Evolutionary conservation across 306 rosid species (phyloP), one percentile per base, ranked within the genome.

Genomic region (Psophocarpus tetragonolobus): DNA sequence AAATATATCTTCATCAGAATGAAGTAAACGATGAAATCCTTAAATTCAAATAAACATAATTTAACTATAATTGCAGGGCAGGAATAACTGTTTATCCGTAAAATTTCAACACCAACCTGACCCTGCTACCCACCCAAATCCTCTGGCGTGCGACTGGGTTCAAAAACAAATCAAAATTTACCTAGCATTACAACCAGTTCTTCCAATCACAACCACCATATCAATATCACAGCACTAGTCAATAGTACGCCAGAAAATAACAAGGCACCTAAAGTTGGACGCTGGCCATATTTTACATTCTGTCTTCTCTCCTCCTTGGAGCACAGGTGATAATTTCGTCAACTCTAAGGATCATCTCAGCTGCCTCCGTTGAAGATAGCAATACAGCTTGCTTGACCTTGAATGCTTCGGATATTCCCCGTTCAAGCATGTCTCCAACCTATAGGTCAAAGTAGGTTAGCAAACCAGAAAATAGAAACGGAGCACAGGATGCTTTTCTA

Each of bases 311-410:
- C 88, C 85, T 87, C 84, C 99, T 81, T 3, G 98, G 99, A 73
- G 99, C 99, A 78, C 99, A 95, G 0, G 97, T 92, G 77, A 96
- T 92, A 87, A 96, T 96, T 84, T 91, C 97, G 71, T 96, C 99
- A 60, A 95, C 98, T 84, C 99, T 86, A 38, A 95, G 99, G 81
- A 95, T 91, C 99, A 95, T 96, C 85, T 92, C 99, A 72, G 96
- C 94, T 11, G 98, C 99, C 88, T 92, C 99, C 7, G 98, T 96
- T 12, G 99, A 85, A 62, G 99, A 96, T 27, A 92, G 91, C 86
- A 95, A 81, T 32, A 95, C 88, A 33, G 99, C 97, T 48, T 92
- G 97, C 93, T 95, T 95, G 48, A 92, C 98, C 84, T 92, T 91
- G 82, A 95, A 95, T 6, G 98, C 71, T 85, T 96, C 99, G 24